A percentile compares a stretch with the other conserved stretches of the same genome.
Evolutionary conservation across 257 asterid genomes (phyloP).

Genomic region (Cruciata laevipes): DNA sequence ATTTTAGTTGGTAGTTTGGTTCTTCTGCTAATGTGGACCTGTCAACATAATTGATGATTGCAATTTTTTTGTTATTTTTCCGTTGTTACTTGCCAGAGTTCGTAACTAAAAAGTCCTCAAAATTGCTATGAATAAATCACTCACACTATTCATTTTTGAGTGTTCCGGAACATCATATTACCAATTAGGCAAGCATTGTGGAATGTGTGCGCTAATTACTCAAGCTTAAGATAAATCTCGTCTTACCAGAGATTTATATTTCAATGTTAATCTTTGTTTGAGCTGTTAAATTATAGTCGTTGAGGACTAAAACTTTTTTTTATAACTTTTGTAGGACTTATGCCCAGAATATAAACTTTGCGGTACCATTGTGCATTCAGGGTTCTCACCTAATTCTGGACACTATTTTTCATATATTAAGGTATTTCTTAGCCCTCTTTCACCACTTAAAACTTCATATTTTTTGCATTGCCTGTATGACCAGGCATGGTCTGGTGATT

Average conservation of each 20-base stretch:
- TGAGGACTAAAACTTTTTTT: slow-evolving; percentile 5
- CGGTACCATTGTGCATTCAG: slow-evolving; percentile 96
- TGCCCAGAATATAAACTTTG: slow-evolving; percentile 83
- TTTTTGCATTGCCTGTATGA: slow-evolving; percentile 2
- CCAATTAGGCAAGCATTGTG: not conserved
- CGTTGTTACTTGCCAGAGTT: not conserved
- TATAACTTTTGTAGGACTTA: slow-evolving; percentile 55
- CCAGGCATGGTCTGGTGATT: not conserved
- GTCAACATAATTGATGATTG: not conserved
- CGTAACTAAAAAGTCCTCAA: not conserved
- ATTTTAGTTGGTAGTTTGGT: not conserved
- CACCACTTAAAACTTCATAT: slow-evolving; percentile 6
- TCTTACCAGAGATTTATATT: not conserved
- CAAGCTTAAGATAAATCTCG: not conserved
- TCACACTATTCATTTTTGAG: not conserved
- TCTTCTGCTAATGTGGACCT: not conserved
- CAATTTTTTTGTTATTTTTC: not conserved
- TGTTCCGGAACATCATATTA: not conserved
- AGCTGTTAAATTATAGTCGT: not conserved
- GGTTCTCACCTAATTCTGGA: slow-evolving; percentile 94
- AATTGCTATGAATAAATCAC: not conserved
- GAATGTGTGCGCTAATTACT: not conserved
- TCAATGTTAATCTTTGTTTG: not conserved
- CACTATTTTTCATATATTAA: slow-evolving; percentile 97
- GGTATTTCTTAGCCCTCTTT: slow-evolving; percentile 36